Evolutionary conservation across 2,329 filamentous ascomycete genomes (phyloP).

Genomic region (Claviceps sp.): DNA sequence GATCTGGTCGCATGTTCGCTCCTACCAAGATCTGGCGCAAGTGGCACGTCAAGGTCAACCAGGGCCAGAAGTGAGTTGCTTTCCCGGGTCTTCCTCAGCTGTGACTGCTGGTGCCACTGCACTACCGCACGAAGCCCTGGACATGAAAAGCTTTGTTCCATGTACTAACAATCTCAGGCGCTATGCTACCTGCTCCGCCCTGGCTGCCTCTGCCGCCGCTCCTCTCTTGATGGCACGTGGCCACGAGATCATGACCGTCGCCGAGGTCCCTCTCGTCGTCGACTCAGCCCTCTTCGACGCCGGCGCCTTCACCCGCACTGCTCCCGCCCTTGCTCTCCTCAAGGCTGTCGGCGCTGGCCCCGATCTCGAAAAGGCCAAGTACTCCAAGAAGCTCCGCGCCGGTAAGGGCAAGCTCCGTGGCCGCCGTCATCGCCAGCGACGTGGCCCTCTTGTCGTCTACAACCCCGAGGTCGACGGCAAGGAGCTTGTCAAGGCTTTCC

Average conservation of each 20-base stretch:
- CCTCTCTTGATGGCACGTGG: constrained; percentile 93
- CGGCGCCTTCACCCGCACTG: constrained; percentile 74
- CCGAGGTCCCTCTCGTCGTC: constrained; percentile 94
- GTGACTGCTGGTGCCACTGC: no score
- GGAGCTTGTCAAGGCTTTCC: constrained; percentile 86
- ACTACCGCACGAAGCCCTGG: no score
- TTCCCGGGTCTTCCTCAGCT: background rate
- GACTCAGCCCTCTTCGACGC: constrained; percentile 79
- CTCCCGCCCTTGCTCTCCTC: constrained; percentile 73
- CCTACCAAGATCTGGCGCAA: constrained; percentile 99
- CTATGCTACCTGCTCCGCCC: constrained; percentile 92
- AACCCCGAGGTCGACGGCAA: constrained; percentile 91
- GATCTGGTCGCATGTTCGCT: constrained; percentile 99
- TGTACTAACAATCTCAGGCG: constrained; percentile 41
- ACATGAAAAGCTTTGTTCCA: background rate
- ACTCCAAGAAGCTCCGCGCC: constrained; percentile 90
- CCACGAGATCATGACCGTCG: constrained; percentile 82
- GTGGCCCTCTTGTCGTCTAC: constrained; percentile 95
- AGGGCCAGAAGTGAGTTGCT: constrained; percentile 74
- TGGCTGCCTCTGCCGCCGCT: constrained; percentile 90
- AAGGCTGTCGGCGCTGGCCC: constrained; percentile 80
- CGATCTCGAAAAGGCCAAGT: constrained; percentile 91
- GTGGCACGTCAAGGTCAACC: constrained; percentile 99
- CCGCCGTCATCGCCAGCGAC: constrained; percentile 93
- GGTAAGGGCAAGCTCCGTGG: constrained; percentile 98